Percentiles rank a stretch among this genome's conserved stretches.
These are phyloP conservation scores for Heritiera fomes DNA, from an alignment of 345 rosid species.

Conservation along the genomic window DNA sequence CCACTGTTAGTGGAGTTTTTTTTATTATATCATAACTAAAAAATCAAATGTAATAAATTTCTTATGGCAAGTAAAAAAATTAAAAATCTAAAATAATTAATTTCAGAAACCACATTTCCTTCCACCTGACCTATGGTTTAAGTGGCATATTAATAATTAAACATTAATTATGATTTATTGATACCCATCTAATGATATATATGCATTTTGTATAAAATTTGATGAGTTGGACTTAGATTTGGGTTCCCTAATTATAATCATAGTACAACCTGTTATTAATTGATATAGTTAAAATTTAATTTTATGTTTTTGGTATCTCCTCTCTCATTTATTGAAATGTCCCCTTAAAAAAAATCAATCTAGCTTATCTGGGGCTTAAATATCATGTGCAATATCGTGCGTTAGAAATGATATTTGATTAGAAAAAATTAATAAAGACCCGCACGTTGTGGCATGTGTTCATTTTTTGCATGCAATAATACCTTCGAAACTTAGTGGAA, in stretches of 20 bases:
- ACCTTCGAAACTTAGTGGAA: neutral
- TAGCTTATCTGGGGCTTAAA: neutral
- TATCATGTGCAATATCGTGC: slow-evolving; percentile 10
- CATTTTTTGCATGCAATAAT: neutral
- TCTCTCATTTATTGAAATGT: neutral
- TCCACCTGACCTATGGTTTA: neutral
- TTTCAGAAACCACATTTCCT: neutral
- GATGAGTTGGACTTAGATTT: slow-evolving; percentile 19
- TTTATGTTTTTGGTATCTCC: neutral
- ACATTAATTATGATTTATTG: neutral
- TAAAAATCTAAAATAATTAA: no score
- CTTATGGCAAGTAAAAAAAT: no score
- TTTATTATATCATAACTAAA: no score
- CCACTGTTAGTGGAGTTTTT: no score
- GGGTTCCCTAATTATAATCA: slow-evolving; percentile 7
- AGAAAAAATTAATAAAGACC: neutral
- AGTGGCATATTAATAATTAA: neutral
- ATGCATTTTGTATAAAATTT: neutral
- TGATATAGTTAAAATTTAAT: neutral
- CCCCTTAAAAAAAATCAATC: neutral
- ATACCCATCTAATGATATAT: neutral
- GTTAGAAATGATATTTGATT: slow-evolving; percentile 5
- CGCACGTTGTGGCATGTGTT: slow-evolving; percentile 29
- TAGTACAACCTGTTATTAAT: slow-evolving; percentile 1
- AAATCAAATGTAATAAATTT: no score